phyloP scores from a whole-genome alignment of 768 basidiomycete genomes.

The Lactarius trivialis region DNA sequence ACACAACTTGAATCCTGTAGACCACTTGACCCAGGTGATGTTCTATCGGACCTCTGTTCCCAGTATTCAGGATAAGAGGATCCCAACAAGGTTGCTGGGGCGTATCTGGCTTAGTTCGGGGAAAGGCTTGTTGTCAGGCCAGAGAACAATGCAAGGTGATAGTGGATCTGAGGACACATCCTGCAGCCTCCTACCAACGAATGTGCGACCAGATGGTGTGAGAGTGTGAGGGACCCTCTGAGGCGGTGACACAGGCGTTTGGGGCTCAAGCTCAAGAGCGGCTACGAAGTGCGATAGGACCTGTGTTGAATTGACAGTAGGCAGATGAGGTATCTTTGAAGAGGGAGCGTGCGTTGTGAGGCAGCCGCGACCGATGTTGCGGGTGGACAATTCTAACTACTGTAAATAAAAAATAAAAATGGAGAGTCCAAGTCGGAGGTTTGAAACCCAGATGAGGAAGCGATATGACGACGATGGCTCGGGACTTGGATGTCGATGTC shows the following conservation, averaged over 20 bases:
- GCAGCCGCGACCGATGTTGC: slow-evolving; percentile 76
- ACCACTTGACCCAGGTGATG: no score
- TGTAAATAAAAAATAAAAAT: no score
- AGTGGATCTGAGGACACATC: slow-evolving; percentile 71
- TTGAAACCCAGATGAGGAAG: no score
- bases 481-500: no score
- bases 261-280: slow-evolving; percentile 9
- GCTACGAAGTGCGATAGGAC: slow-evolving; percentile 14
- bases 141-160: slow-evolving; percentile 75
- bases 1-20: no score
- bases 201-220: slow-evolving; percentile 76
- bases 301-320: slow-evolving; percentile 24
- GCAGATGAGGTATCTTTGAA: slow-evolving; percentile 26
- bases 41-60: slow-evolving; percentile 81
- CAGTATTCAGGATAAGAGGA: slow-evolving; percentile 84
- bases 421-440: no score
- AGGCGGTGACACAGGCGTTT: slow-evolving; percentile 14
- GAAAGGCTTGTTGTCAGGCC: slow-evolving; percentile 84
- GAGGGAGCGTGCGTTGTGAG: slow-evolving; percentile 29
- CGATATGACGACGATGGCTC: no score
- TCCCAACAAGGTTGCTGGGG: slow-evolving; percentile 50
- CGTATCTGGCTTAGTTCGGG: slow-evolving; percentile 73
- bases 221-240: slow-evolving; percentile 41
- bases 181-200: slow-evolving; percentile 71
- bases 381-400: slow-evolving; percentile 54